A percentile compares a stretch with the other conserved stretches of the same genome.
These are phyloP conservation scores for Ascochyta lentis DNA, from an alignment of 2,329 filamentous ascomycete genomes.

Conservation along the genomic window DNA sequence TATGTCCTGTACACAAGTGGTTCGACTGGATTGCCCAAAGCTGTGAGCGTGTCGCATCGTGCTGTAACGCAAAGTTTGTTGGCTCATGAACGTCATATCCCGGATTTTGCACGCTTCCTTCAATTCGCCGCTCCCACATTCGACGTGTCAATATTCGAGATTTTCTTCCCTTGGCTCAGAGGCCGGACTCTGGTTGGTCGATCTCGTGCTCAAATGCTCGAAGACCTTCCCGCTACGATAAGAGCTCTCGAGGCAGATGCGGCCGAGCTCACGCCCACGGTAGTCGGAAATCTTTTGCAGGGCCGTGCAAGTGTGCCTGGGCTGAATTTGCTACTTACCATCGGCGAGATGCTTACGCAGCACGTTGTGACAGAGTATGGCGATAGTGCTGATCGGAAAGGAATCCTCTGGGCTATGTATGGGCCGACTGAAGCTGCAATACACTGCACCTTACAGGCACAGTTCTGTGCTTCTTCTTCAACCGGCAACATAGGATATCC, in stretches of 20 bases:
- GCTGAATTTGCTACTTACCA: slow-evolving; percentile 78
- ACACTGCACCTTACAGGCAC: slow-evolving; percentile 79
- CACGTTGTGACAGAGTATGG: slow-evolving; percentile 83
- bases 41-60: slow-evolving; percentile 79
- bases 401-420: slow-evolving; percentile 91
- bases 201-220: slow-evolving; percentile 72
- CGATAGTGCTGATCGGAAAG: slow-evolving; percentile 56
- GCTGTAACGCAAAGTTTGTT: slow-evolving; percentile 83
- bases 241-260: slow-evolving; percentile 74
- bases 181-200: slow-evolving; percentile 76
- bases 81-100: slow-evolving; percentile 80
- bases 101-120: slow-evolving; percentile 77
- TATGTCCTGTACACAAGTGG: slow-evolving; percentile 96
- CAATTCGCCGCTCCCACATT: slow-evolving; percentile 94
- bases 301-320: slow-evolving; percentile 70
- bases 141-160: slow-evolving; percentile 93
- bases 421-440: slow-evolving; percentile 92
- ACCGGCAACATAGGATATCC: slow-evolving; percentile 78
- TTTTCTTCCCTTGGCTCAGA: slow-evolving; percentile 84
- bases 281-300: slow-evolving; percentile 77
- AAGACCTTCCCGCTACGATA: slow-evolving; percentile 74
- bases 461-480: slow-evolving; percentile 63
- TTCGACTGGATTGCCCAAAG: slow-evolving; percentile 88
- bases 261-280: slow-evolving; percentile 87
- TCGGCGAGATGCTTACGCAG: slow-evolving; percentile 89